phyloP scores from a whole-genome alignment of 2,329 filamentous ascomycete species.

The Neospermospora avenae region DNA sequence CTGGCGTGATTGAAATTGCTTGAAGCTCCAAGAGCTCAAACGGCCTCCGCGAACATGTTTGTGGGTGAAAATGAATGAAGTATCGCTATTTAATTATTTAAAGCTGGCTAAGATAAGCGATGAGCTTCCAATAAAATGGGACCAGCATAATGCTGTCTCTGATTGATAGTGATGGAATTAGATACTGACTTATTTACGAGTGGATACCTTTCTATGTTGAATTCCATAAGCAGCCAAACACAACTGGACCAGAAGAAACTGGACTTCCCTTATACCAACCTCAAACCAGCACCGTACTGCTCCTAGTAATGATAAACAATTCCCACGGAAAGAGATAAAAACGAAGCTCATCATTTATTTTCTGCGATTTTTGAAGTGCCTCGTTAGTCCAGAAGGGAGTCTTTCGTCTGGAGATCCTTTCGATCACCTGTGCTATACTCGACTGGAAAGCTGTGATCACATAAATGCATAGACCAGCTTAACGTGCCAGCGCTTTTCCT shows the following conservation, averaged over 20 bases:
- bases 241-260: no score
- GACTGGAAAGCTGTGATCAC: neutral
- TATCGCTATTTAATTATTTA: neutral
- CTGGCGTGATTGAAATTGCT: neutral
- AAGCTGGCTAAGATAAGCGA: neutral
- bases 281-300: neutral
- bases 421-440: neutral
- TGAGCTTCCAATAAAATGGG: no score
- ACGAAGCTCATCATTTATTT: neutral
- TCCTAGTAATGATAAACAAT: neutral
- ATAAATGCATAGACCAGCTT: neutral
- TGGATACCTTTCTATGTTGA: no score
- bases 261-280: no score
- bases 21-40: neutral
- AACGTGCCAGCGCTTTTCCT: neutral
- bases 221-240: no score
- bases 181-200: no score
- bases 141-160: no score
- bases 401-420: neutral
- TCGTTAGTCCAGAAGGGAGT: neutral
- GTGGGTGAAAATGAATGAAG: no score
- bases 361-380: no score
- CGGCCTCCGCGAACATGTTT: neutral
- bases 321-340: no score
- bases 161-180: no score